Base-by-base conservation (phyloP, 495 filamentous ascomycete genomes). In the Chaetomium fimeti region DNA sequence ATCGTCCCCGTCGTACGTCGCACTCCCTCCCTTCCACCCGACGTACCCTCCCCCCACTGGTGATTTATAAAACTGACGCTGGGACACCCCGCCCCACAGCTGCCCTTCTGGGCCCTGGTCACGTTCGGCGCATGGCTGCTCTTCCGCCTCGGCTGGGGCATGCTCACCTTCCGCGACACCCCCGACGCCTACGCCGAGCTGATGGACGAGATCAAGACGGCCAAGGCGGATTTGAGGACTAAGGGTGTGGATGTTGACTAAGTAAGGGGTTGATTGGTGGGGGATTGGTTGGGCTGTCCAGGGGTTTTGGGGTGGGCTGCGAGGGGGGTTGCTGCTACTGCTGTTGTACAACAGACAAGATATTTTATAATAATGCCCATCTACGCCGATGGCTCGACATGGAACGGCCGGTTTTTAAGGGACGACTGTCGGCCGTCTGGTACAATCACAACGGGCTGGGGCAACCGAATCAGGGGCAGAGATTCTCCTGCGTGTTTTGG, bases 151-250 rank as follows among this genome's bases (percentile, higher is more conserved):
- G 94, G 94, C 57, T 86, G 87, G 81, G 93, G 93, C 45, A 90
- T 98, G 67, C 81, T 96, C 69, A 97, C 92, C 43, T 98, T 98
- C 84, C 92, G 95, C 79, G 91, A 98, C 78, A 92, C 94, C 15
- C 93, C 95, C 57, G 86, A 90, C 66, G 94, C 94, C 62, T 89
- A 97, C 76, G 83, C 87, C 68, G 93, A 97, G 78, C 78, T 98
- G 67, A 90, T 96, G 82, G 86, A 82, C 74, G 85, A 92, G 81
- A 91, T 92, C 72, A 81, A 90, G 69, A 53, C 84, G 70, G 89
- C 89, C 52, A 84, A 86, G 78, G 76, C 72, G 60, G 89, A 92
- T 59, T 76, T 92, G 73, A 78, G 82, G 65, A 76, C 79, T 13
- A 85, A 87, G 77, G 89, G 89, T 5, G 88, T 92, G 24, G 86